These are phyloP conservation scores for Aureobasidium sp. DNA, from an alignment of 2,329 filamentous ascomycete species.

Conservation along the genomic window DNA sequence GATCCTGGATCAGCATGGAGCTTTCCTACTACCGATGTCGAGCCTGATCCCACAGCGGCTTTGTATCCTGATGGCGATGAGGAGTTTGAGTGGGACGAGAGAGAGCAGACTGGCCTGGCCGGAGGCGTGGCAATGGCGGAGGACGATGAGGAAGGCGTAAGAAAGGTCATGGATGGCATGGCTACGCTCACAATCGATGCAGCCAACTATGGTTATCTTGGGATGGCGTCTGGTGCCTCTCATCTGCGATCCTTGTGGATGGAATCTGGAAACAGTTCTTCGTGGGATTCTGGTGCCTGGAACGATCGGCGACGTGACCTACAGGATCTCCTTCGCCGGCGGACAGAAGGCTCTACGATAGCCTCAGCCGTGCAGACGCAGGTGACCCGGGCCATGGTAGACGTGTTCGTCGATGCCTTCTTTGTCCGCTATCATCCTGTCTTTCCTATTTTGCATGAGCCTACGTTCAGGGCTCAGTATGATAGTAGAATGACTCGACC, in stretches of 20 bases:
- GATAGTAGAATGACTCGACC: conserved; percentile 38
- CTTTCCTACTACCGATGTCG: not conserved
- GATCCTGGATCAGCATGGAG: not conserved
- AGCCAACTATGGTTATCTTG: conserved; percentile 40
- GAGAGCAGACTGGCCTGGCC: conserved; percentile 10
- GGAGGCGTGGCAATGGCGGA: not conserved
- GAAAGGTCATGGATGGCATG: conserved; percentile 26
- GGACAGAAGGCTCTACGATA: conserved; percentile 3
- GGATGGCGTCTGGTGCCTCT: conserved; percentile 21
- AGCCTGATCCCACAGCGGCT: not conserved
- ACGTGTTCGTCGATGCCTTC: conserved; percentile 31
- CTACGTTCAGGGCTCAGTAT: conserved; percentile 42
- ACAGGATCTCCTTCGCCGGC: conserved; percentile 1
- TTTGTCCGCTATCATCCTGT: conserved; percentile 42
- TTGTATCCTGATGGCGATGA: conserved; percentile 6
- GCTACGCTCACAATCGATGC: conserved; percentile 29
- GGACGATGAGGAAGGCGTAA: conserved; percentile 10
- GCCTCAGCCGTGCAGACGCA: conserved; percentile 6
- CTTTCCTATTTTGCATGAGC: conserved; percentile 44
- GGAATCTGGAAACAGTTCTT: conserved; percentile 5
- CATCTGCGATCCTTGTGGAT: conserved; percentile 13
- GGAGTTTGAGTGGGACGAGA: conserved; percentile 16
- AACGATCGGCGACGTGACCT: not conserved
- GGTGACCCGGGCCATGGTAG: conserved; percentile 9
- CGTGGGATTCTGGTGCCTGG: conserved; percentile 6